A percentile compares a stretch with the other conserved stretches of the same genome.
Conservation (phyloP, 2,329 filamentous ascomycete species). For the Colletotrichum filicis region DNA sequence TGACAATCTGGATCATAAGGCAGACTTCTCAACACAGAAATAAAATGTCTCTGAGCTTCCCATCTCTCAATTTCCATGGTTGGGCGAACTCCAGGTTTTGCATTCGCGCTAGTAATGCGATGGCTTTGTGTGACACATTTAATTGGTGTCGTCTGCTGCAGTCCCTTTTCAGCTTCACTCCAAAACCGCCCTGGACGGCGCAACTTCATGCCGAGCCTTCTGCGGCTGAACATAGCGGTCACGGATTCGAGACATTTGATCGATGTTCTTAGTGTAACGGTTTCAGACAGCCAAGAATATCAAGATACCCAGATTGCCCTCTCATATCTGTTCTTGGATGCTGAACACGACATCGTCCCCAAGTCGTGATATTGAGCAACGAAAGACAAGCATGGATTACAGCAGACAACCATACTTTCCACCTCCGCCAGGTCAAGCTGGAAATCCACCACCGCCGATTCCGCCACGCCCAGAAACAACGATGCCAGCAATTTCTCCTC, state of each 20-base stretch:
- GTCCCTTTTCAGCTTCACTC: not conserved
- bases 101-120: not conserved
- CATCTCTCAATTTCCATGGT: not conserved
- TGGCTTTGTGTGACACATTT: not conserved
- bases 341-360: not conserved
- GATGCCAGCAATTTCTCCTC: too few species aligned
- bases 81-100: not conserved
- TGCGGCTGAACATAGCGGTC: not conserved
- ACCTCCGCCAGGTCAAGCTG: conserved; percentile 13
- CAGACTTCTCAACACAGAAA: not conserved
- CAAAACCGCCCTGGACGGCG: not conserved
- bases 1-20: not conserved
- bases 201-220: not conserved
- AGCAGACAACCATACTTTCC: conserved; percentile 11
- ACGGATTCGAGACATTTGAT: not conserved
- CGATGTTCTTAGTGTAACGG: not conserved
- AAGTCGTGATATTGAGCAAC: not conserved
- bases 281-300: not conserved
- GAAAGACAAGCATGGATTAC: not conserved
- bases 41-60: not conserved
- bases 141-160: not conserved
- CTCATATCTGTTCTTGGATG: not conserved
- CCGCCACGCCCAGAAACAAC: not conserved
- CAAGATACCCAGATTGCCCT: not conserved
- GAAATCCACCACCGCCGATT: conserved; percentile 8